phyloP scores from a whole-genome alignment of 139 green algal species.

The Desmodesmus armatus region DNA sequence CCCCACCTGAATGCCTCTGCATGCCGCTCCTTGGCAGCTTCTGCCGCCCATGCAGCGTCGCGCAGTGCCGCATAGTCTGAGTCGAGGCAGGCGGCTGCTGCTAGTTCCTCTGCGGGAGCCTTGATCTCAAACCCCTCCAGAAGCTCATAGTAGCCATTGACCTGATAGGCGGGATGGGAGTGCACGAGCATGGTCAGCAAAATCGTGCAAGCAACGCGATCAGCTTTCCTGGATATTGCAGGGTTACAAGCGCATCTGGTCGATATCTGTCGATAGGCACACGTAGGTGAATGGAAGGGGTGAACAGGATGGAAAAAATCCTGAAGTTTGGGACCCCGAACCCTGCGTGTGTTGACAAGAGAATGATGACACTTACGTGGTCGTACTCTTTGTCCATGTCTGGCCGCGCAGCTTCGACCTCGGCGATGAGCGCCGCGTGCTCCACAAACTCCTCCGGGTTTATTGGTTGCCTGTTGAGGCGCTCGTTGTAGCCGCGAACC shows the following conservation, averaged over 20 bases:
- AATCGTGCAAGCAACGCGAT: background rate
- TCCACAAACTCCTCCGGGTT: slow-evolving; percentile 76
- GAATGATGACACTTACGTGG: too few relatives aligned
- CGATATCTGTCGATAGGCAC: too few relatives aligned
- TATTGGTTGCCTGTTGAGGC: slow-evolving; percentile 49
- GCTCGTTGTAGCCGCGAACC: slow-evolving; percentile 45
- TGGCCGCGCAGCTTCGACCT: slow-evolving; percentile 56
- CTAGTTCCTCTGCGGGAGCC: slow-evolving; percentile 73
- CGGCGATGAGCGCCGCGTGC: slow-evolving; percentile 58
- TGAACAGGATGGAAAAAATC: too few relatives aligned
- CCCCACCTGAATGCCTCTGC: slow-evolving; percentile 39
- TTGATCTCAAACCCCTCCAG: slow-evolving; percentile 75
- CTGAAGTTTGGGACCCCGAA: too few relatives aligned
- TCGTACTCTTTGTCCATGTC: slow-evolving; percentile 61
- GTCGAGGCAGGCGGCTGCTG: slow-evolving; percentile 67
- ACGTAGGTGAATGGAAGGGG: too few relatives aligned
- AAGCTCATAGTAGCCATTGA: slow-evolving; percentile 68
- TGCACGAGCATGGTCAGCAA: background rate
- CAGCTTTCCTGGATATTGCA: background rate
- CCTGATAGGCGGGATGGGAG: too few relatives aligned
- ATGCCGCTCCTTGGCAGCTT: slow-evolving; percentile 47
- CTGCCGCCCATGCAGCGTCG: slow-evolving; percentile 66
- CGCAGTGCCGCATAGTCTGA: slow-evolving; percentile 68
- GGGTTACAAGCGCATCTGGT: too few relatives aligned
- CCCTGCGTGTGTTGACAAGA: too few relatives aligned